phyloP scores from a whole-genome alignment of 345 rosid species.

The Jatropha curcas region DNA sequence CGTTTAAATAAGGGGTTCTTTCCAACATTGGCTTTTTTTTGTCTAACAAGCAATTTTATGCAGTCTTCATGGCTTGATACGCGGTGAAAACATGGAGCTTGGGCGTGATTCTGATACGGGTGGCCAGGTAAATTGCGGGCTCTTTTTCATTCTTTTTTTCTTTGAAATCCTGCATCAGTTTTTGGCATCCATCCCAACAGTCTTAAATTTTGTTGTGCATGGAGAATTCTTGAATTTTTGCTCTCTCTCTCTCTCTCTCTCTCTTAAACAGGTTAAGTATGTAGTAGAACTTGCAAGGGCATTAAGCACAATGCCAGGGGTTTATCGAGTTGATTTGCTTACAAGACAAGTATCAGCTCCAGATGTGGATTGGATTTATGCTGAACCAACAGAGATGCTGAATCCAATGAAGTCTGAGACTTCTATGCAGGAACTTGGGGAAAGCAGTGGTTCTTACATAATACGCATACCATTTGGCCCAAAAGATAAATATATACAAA shows the following conservation, averaged over 20 bases:
- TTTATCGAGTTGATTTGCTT: slow-evolving; percentile 79
- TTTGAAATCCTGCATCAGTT: slow-evolving; percentile 2
- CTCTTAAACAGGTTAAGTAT: slow-evolving; percentile 60
- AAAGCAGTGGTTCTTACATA: slow-evolving; percentile 94
- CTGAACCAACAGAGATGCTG: slow-evolving; percentile 93
- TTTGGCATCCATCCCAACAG: background rate
- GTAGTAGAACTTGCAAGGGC: slow-evolving; percentile 91
- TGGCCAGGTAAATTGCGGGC: slow-evolving; percentile 57
- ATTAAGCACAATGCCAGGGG: slow-evolving; percentile 83
- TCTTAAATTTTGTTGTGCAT: background rate
- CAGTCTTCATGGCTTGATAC: slow-evolving; percentile 65
- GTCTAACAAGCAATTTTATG: slow-evolving; percentile 25
- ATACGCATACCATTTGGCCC: slow-evolving; percentile 96
- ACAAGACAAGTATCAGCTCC: slow-evolving; percentile 80
- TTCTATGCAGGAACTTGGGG: slow-evolving; percentile 76
- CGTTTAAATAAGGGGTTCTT: background rate
- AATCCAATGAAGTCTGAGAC: slow-evolving; percentile 68
- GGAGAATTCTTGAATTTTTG: slow-evolving; percentile 9
- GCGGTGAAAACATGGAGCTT: slow-evolving; percentile 87
- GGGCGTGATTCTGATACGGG: slow-evolving; percentile 94
- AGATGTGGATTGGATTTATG: slow-evolving; percentile 88
- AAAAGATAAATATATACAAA: slow-evolving; percentile 73
- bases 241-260: too few species aligned
- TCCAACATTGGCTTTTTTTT: background rate
- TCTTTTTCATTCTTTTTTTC: slow-evolving; percentile 12